Evolutionary conservation across 2,329 filamentous ascomycete genomes (phyloP).

Genomic region (Coniochaeta ligniaria): DNA sequence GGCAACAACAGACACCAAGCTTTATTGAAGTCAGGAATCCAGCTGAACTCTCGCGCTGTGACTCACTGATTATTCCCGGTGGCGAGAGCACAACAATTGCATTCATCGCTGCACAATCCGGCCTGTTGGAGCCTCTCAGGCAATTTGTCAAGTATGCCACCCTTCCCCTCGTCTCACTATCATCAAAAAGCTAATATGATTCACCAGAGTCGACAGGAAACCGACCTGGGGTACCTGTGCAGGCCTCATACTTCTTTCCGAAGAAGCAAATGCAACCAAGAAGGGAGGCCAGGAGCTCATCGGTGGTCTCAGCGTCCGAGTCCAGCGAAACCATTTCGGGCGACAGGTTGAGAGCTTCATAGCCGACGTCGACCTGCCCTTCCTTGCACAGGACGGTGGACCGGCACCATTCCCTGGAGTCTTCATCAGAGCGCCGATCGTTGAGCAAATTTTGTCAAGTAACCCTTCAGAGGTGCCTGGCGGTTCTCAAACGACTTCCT

Average conservation of each 20-base stretch:
- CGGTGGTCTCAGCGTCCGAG: constrained; percentile 81
- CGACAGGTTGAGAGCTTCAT: constrained; percentile 90
- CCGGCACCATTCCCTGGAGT: constrained; percentile 65
- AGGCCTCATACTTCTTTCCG: constrained; percentile 82
- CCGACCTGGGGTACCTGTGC: constrained; percentile 96
- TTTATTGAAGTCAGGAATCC: constrained; percentile 78
- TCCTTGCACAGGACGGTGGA: constrained; percentile 39
- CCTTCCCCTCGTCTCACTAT: neutral
- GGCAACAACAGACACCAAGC: constrained; percentile 30
- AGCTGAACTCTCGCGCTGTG: constrained; percentile 62
- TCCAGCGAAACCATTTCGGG: constrained; percentile 93
- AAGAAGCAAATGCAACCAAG: constrained; percentile 82
- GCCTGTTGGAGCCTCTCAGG: constrained; percentile 74
- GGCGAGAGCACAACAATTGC: constrained; percentile 94
- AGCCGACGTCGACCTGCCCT: constrained; percentile 64
- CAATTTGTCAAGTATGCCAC: constrained; percentile 78
- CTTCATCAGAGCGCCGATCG: constrained; percentile 91
- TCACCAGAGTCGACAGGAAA: constrained; percentile 60
- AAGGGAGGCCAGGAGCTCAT: constrained; percentile 89
- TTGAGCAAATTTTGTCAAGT: constrained; percentile 66
- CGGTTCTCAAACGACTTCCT: constrained; percentile 15
- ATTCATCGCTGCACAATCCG: constrained; percentile 74
- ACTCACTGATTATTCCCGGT: constrained; percentile 83
- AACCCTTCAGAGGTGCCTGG: constrained; percentile 15
- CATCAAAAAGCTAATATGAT: neutral